phyloP scores from a whole-genome alignment of 1,284 basidiomycete genomes.

The Lentinula novae-zelandiae region DNA sequence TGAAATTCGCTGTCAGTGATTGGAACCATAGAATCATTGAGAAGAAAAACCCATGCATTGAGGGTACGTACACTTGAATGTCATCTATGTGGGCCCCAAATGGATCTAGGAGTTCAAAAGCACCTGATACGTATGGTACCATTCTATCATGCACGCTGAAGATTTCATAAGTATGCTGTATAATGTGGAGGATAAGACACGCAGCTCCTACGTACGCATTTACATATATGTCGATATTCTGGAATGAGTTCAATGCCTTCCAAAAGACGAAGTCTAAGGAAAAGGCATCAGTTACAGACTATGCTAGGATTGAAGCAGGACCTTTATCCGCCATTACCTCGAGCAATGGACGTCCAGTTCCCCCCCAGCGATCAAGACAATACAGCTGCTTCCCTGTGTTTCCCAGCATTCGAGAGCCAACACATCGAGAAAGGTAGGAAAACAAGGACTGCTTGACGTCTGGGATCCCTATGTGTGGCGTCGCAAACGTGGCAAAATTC shows the following conservation, averaged over 20 bases:
- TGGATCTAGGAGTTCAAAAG: conserved; percentile 52
- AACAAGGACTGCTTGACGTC: conserved; percentile 46
- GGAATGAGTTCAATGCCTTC: conserved; percentile 57
- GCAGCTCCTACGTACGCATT: conserved; percentile 46
- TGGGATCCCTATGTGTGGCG: conserved; percentile 60
- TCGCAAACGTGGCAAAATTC: conserved; percentile 68
- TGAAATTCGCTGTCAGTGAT: conserved; percentile 37
- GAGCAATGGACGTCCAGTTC: conserved; percentile 53
- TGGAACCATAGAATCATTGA: conserved; percentile 30
- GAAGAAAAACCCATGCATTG: too few relatives aligned
- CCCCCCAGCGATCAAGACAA: conserved; percentile 56
- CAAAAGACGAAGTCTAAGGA: conserved; percentile 56
- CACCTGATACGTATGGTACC: conserved; percentile 63
- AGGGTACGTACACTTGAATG: conserved; percentile 31
- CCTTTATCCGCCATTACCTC: conserved; percentile 72
- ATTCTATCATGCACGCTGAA: conserved; percentile 54
- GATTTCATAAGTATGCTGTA: background rate
- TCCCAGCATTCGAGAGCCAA: conserved; percentile 60
- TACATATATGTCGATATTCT: conserved; percentile 61
- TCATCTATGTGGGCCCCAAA: conserved; percentile 45
- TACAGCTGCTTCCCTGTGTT: conserved; percentile 70
- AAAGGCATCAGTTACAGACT: conserved; percentile 12
- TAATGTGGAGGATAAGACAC: background rate
- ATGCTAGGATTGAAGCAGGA: conserved; percentile 16
- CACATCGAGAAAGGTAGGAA: conserved; percentile 29